A percentile compares a stretch with the other conserved stretches of the same genome.
phyloP scores from a whole-genome alignment of 805 yeast genomes.

The Blastobotrys muscicola region DNA sequence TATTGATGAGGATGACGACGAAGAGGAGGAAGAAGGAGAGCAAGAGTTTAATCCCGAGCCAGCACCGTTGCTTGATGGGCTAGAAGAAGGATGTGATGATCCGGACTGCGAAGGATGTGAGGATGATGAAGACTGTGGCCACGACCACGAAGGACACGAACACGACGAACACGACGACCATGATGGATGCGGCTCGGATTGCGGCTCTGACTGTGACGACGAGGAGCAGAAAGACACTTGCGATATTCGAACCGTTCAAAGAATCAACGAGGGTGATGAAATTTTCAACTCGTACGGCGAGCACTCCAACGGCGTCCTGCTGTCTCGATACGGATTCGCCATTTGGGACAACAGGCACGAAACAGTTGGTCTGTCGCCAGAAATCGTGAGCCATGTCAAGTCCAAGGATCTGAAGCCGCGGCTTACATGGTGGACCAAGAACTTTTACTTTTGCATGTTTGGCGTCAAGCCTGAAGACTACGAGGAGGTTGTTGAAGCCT shows the following conservation, averaged over 20 bases:
- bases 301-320: constrained; percentile 50
- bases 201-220: constrained; percentile 15
- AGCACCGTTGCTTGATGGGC: too few relatives aligned
- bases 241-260: constrained; percentile 47
- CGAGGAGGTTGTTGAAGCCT: constrained; percentile 12
- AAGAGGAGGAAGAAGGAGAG: constrained; percentile 8
- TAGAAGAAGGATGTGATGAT: background rate
- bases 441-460: constrained; percentile 33
- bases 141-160: constrained; percentile 19
- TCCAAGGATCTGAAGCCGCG: constrained; percentile 21
- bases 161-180: constrained; percentile 19
- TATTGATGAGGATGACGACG: constrained; percentile 9
- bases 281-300: constrained; percentile 80
- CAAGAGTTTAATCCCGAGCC: constrained; percentile 13
- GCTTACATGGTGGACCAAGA: constrained; percentile 38
- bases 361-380: constrained; percentile 47
- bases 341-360: constrained; percentile 46
- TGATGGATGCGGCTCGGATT: constrained; percentile 4
- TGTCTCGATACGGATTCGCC: constrained; percentile 75
- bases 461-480: constrained; percentile 18
- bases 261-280: constrained; percentile 45
- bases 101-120: constrained; percentile 16
- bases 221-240: constrained; percentile 40
- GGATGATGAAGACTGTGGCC: constrained; percentile 16
- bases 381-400: constrained; percentile 31